Conservation (phyloP, 192 early-diverging fungal species). For the Obelidium mucronatum region DNA sequence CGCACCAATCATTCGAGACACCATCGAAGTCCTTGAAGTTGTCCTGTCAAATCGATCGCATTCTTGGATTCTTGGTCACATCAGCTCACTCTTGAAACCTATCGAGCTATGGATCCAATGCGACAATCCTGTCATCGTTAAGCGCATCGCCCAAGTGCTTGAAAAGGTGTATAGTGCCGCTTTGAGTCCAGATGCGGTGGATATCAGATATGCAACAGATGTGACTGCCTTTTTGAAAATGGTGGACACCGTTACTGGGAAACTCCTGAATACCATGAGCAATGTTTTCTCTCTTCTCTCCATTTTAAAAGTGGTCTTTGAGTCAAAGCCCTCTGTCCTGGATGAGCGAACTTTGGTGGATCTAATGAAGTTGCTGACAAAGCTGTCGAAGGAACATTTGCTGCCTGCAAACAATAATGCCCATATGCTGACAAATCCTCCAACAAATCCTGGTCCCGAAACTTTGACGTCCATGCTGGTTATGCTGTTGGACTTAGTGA, state of each 20-base stretch:
- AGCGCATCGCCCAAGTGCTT: conserved; percentile 75
- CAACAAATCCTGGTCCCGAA: conserved; percentile 43
- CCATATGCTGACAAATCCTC: too few species aligned
- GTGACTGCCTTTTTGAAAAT: conserved; percentile 42
- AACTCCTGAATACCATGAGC: conserved; percentile 38
- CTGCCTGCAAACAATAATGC: conserved; percentile 7
- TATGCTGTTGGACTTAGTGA: conserved; percentile 54
- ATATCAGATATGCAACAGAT: conserved; percentile 20
- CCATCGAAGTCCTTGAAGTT: conserved; percentile 73
- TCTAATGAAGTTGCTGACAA: conserved; percentile 84
- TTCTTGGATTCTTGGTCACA: conserved; percentile 72
- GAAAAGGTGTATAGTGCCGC: conserved; percentile 70
- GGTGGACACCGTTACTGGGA: conserved; percentile 43
- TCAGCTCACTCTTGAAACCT: conserved; percentile 65
- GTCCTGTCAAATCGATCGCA: conserved; percentile 65
- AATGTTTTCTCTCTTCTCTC: conserved; percentile 29
- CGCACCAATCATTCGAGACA: conserved; percentile 65
- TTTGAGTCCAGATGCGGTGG: conserved; percentile 14
- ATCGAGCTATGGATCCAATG: conserved; percentile 76
- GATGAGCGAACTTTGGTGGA: conserved; percentile 67
- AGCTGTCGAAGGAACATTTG: conserved; percentile 83
- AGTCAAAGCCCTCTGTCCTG: conserved; percentile 29
- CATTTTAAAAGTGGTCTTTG: conserved; percentile 35
- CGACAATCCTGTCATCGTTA: conserved; percentile 78
- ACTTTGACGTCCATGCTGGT: conserved; percentile 57